Evolutionary conservation across 2,329 filamentous ascomycete genomes (phyloP).

Genomic region (Ceratocystis lukuohia): DNA sequence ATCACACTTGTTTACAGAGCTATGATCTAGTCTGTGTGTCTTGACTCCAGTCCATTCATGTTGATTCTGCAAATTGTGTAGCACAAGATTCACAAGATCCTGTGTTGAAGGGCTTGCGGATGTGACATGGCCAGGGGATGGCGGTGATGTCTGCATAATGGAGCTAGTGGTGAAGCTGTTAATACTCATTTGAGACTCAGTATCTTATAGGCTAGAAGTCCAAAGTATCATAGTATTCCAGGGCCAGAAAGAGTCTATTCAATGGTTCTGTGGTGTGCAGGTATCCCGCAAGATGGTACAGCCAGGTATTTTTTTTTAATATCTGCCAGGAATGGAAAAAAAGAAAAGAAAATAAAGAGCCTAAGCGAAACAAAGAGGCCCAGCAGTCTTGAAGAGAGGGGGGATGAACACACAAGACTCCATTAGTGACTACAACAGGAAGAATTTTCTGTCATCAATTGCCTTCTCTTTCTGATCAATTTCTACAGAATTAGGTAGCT

Average conservation of each 20-base stretch:
- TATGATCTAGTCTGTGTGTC: conserved; percentile 33
- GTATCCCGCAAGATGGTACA: too few relatives aligned
- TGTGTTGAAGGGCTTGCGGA: conserved; percentile 13
- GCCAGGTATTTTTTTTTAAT: too few relatives aligned
- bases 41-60: conserved; percentile 58
- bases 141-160: conserved; percentile 1
- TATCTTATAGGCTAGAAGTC: background rate
- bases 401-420: too few relatives aligned
- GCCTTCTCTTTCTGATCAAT: too few relatives aligned
- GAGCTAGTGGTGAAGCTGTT: background rate
- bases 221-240: background rate
- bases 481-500: too few relatives aligned
- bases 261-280: too few relatives aligned
- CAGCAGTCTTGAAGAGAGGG: too few relatives aligned
- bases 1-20: conserved; percentile 9
- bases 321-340: background rate
- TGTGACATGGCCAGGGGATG: conserved; percentile 1
- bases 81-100: conserved; percentile 35
- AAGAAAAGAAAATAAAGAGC: background rate
- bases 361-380: background rate
- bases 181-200: background rate
- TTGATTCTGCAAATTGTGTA: conserved; percentile 59
- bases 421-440: too few relatives aligned
- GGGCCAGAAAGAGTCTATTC: too few relatives aligned
- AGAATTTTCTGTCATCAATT: too few relatives aligned